Evolutionary conservation across 106 monocot species (phyloP), one percentile per base, ranked within the genome.

Genomic region (Allium cepa): DNA sequence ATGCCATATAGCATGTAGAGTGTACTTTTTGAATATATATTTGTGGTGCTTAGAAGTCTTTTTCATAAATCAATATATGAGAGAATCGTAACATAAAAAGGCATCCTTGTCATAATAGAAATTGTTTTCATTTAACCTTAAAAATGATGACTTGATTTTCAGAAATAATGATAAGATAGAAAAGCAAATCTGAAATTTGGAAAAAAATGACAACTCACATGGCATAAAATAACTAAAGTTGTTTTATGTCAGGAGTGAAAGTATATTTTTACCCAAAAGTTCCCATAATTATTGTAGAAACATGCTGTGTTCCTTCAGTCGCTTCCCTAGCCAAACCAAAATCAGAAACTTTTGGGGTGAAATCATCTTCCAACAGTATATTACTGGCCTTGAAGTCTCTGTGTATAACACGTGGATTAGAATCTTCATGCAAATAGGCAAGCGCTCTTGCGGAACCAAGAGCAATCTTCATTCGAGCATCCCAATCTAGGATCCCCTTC

Each of bases 371-470:
- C 56, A 99, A 75, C 17, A 99, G 74, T 64, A 99, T 73, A 78
- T 99, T 99, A 64, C 97, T 92, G 18, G 87, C 92, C 62, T 99
- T 99, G 56, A 99, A 99, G 79, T 99, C 97, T 18, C 97, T 79
- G 59, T 99, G 97, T 75, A 99, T 99, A 22, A 99, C 89, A 69
- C 82, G 87, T 22, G 97, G 97, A 66, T 99, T 92, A 28, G 97
- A 92, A 74, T 99, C 97, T 60, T 99, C 97, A 48, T 99, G 97
- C 12, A 99, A 80, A 53, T 99, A 99, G 10, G 97, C 92, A 26
- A 99, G 78, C 51, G 83, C 97, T 85, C 97, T 86, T 49, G 97
- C 97, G 28, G 97, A 79, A 62, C 97, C 97, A 65, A 99, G 83
- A 14, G 97, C 97, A 69, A 99, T 89, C 77, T 89, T 99, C 82